Evolutionary conservation across 371 early-diverging fungal species (phyloP), one percentile per base, ranked within the genome.

Genomic region (Apophysomyces trapeziformis): DNA sequence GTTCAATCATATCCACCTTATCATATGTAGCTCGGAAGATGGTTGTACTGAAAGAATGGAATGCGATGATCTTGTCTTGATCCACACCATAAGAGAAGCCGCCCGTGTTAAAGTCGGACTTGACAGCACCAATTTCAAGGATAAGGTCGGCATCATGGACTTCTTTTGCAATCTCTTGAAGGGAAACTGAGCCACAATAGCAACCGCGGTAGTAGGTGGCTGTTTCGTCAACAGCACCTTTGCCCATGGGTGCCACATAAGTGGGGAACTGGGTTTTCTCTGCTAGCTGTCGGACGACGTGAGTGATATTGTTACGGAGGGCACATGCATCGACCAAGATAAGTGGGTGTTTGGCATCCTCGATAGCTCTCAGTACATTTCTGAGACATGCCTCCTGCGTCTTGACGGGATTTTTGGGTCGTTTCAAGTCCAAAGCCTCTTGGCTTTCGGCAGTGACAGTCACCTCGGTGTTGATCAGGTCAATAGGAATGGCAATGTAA

Each of bases 61-160:
- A 65, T 2, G 74, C 67, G 50, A 83, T 79, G 2, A 75, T 68
- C 60, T 75, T 75, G 16, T 62, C 66, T 11, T 47, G 66, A 18
- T 73, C 79, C 36, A 75, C 43, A 16, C 62, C 66, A 44, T 68
- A 73, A 3, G 80, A 68, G 67, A 79, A 85, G 21, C 77, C 78
- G 59, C 83, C 86, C 6, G 83, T 84, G 61, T 86, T 86, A 66
- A 79, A 83, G 67, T 86, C 86, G 43, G 79, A 68, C 44, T 78
- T 73, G 64, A 84, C 61, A 8, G 79, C 62, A 5, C 85, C 85
- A 38, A 86, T 46, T 32, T 76, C 74, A 18, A 86, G 57, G 26
- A 86, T 71, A 46, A 83, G 63, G 50, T 86, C 83, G 9, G 77
- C 57, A 9, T 66, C 16, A 46, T 74, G 67, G 13, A 86, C 72